phyloP scores from a whole-genome alignment of 2,329 filamentous ascomycete species.

The Parafenestella ontariensis region DNA sequence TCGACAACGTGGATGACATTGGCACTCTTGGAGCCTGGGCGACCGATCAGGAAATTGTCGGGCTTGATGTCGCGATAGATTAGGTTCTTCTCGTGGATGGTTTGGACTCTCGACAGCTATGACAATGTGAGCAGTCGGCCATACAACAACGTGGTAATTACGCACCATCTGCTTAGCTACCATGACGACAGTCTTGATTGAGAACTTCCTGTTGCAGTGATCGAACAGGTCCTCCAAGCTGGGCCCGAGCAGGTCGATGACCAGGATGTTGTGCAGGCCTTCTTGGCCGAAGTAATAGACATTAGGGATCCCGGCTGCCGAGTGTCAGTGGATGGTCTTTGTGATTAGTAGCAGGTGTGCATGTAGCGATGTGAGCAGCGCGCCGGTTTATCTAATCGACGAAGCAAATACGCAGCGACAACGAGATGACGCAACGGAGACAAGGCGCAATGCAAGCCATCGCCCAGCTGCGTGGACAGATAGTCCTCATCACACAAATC shows the following conservation, averaged over 20 bases:
- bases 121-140: slow-evolving; percentile 13
- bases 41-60: slow-evolving; percentile 97
- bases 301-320: slow-evolving; percentile 92
- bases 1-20: slow-evolving; percentile 99
- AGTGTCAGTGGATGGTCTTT: slow-evolving; percentile 15
- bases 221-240: slow-evolving; percentile 97
- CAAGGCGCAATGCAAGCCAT: background rate
- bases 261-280: slow-evolving; percentile 97
- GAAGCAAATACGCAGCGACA: background rate
- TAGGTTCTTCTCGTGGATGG: slow-evolving; percentile 97
- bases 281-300: slow-evolving; percentile 99
- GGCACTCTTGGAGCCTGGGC: slow-evolving; percentile 88
- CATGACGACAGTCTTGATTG: slow-evolving; percentile 98
- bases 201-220: slow-evolving; percentile 93
- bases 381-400: background rate
- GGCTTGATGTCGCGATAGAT: slow-evolving; percentile 99
- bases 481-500: background rate
- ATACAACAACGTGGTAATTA: slow-evolving; percentile 13
- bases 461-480: background rate
- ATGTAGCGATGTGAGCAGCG: background rate
- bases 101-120: slow-evolving; percentile 88
- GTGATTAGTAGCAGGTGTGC: background rate
- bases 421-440: background rate
- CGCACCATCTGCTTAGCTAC: slow-evolving; percentile 96
- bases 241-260: slow-evolving; percentile 94